Conservation (phyloP, 106 monocot species). For the Apostasia ramifera region DNA sequence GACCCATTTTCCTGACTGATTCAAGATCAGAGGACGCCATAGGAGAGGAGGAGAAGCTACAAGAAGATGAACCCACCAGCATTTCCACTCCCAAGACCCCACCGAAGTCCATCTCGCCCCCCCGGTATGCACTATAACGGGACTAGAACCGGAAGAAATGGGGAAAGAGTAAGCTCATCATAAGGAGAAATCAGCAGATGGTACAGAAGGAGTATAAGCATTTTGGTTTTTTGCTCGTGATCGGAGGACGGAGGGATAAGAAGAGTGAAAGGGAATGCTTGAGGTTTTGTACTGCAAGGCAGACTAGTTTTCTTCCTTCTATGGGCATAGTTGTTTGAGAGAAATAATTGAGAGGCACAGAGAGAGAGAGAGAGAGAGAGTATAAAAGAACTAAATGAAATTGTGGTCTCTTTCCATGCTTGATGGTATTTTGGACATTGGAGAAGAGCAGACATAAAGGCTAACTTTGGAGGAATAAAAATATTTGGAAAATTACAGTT, state of each 20-base stretch:
- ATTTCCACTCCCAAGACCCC: constrained; percentile 3
- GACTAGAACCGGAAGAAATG: not conserved
- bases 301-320: too few species aligned
- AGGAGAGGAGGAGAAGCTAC: constrained; percentile 4
- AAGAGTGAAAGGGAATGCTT: not conserved
- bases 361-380: too few species aligned
- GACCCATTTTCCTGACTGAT: not conserved
- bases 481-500: too few species aligned
- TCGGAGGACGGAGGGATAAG: not conserved
- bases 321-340: too few species aligned
- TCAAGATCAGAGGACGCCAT: not conserved
- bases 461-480: too few species aligned
- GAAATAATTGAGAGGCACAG: too few species aligned
- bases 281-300: not conserved
- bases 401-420: too few species aligned
- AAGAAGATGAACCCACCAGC: constrained; percentile 8
- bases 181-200: not conserved
- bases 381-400: too few species aligned
- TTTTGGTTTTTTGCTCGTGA: not conserved
- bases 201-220: not conserved
- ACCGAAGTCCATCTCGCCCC: not conserved
- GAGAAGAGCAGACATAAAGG: too few species aligned
- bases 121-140: not conserved
- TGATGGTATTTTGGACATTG: too few species aligned
- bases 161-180: not conserved